Base-by-base conservation (phyloP, 164 flowering plant genomes). In the Malania oleifera region DNA sequence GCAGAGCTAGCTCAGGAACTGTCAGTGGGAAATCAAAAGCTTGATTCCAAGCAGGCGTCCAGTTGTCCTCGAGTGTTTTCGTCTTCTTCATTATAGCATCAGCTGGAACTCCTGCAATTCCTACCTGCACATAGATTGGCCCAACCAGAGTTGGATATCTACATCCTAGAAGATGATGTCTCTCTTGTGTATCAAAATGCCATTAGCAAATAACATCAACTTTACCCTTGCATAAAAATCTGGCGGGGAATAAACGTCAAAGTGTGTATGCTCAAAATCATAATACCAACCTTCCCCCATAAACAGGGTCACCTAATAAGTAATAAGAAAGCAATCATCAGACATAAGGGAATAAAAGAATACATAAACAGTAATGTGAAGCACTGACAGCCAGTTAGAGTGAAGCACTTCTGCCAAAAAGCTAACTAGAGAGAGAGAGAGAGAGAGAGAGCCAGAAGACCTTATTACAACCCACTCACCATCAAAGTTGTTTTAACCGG, bases 1-100 rank as follows among this genome's bases (percentile, higher is more conserved):
- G 86, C 49, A 87, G 44, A 60, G 91, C 96, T n/a, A 87, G 72
- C 61, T 87, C 96, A 17, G 96, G 96, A 55, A 83, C 86, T n/a
- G 74, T 83, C 19, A 87, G 59, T 25, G 84, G 83, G 68, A 83
- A 87, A 65, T 67, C 72, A 41, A 87, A 87, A n/a, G 60, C 82
- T 66, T 85, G 81, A 50, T 85, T 61, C 96, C 96, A 87, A 41
- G 48, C 59, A 0, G 96, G 96, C 25, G 58, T 73, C 96, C 91
- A 87, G 49, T 76, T 69, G 45, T 87, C 89, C 62, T 83, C 89
- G 3, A 85, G 27, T 9, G 73, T 60, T 71, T 72, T 81, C 50
- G 96, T 80, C 69, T 83, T 87, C 78, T 73, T 79, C 91, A 77
- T 87, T 27, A 67, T 60, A 6, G 70, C 48, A 61, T 87, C 95